A percentile compares a stretch with the other conserved stretches of the same genome.
Evolutionary conservation across 352 stramenopile genomes (phyloP).

Genomic region (Phytophthora meadii): DNA sequence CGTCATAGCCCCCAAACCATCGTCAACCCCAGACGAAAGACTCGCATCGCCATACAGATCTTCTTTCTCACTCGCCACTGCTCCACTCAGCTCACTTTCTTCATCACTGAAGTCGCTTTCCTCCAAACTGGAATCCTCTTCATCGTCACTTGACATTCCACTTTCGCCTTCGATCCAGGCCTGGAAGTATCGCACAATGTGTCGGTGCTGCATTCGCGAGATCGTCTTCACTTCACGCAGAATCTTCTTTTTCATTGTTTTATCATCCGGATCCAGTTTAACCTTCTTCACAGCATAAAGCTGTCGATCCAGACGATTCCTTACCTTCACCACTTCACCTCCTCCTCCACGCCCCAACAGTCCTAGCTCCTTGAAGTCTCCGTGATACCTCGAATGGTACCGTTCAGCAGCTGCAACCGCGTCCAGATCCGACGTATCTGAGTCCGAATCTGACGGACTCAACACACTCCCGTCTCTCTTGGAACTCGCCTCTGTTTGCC

Average conservation of each 20-base stretch:
- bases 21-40: slow-evolving; percentile 48
- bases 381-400: slow-evolving; percentile 80
- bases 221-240: slow-evolving; percentile 96
- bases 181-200: slow-evolving; percentile 96
- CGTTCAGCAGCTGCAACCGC: slow-evolving; percentile 46
- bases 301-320: slow-evolving; percentile 83
- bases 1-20: slow-evolving; percentile 37
- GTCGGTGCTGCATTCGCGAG: slow-evolving; percentile 95
- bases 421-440: slow-evolving; percentile 51
- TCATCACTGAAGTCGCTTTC: slow-evolving; percentile 42
- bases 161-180: slow-evolving; percentile 88
- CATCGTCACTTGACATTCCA: slow-evolving; percentile 54
- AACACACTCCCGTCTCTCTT: slow-evolving; percentile 31
- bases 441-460: slow-evolving; percentile 51
- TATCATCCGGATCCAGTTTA: slow-evolving; percentile 85
- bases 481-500: slow-evolving; percentile 36
- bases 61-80: slow-evolving; percentile 18
- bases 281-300: slow-evolving; percentile 90
- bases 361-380: slow-evolving; percentile 88
- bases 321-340: slow-evolving; percentile 86
- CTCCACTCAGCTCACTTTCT: slow-evolving; percentile 12
- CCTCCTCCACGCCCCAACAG: slow-evolving; percentile 82
- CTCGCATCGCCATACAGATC: slow-evolving; percentile 49
- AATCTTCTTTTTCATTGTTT: slow-evolving; percentile 96
- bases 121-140: slow-evolving; percentile 52